These are phyloP conservation scores for Papiliotrema nemorosa DNA, from an alignment of 1,284 basidiomycete genomes.

Conservation along the genomic window DNA sequence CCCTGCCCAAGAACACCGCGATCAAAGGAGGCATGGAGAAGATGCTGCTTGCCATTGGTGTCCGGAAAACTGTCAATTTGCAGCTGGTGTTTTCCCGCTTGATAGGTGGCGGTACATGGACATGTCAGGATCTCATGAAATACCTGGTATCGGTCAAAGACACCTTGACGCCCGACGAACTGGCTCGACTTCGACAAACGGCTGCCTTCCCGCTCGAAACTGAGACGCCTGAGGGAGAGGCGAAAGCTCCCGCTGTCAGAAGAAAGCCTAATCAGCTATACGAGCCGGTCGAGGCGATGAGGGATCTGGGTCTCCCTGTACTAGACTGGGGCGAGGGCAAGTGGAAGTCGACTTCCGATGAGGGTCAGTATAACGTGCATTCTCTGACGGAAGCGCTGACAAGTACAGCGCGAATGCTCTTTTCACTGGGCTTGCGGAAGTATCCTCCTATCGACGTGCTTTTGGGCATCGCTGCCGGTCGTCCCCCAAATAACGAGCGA, in stretches of 20 bases:
- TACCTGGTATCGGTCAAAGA: conserved; percentile 84
- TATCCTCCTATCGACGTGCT: conserved; percentile 67
- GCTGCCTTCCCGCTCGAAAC: conserved; percentile 72
- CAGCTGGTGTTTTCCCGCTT: conserved; percentile 76
- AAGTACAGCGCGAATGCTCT: conserved; percentile 76
- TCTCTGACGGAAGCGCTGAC: background rate
- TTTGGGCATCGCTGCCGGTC: conserved; percentile 63
- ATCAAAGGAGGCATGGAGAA: conserved; percentile 76
- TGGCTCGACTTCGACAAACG: conserved; percentile 71
- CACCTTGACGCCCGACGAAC: conserved; percentile 64
- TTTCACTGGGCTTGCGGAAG: conserved; percentile 69
- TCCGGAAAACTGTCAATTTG: conserved; percentile 86
- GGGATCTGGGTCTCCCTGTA: conserved; percentile 71
- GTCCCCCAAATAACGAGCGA: conserved; percentile 35
- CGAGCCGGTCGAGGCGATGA: conserved; percentile 73
- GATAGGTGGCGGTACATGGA: conserved; percentile 46
- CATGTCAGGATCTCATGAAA: conserved; percentile 60
- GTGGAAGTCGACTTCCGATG: conserved; percentile 76
- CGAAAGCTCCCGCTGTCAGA: conserved; percentile 44
- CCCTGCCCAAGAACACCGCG: conserved; percentile 62
- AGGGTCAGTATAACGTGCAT: conserved; percentile 57
- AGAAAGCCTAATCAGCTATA: conserved; percentile 71
- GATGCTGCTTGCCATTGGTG: conserved; percentile 72
- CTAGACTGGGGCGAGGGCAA: conserved; percentile 83
- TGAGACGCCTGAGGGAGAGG: conserved; percentile 29